phyloP scores from a whole-genome alignment of 2,329 filamentous ascomycete genomes.

The Penicillium expansum region DNA sequence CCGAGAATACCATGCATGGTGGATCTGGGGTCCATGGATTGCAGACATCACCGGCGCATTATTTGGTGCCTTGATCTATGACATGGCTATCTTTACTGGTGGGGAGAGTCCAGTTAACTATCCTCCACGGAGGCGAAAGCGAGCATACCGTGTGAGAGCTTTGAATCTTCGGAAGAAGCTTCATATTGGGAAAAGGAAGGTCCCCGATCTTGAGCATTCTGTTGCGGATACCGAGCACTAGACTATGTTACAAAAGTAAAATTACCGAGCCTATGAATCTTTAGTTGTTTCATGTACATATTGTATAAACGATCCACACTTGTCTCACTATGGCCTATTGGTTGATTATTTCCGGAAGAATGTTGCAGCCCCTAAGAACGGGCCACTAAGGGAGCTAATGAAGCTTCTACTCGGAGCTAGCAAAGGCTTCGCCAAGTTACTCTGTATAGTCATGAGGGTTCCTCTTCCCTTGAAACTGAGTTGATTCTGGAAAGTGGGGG shows the following conservation, averaged over 20 bases:
- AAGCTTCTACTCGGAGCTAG: not conserved
- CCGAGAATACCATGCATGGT: conserved; percentile 30
- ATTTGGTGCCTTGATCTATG: conserved; percentile 35
- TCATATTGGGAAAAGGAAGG: conserved; percentile 12
- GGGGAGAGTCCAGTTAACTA: conserved; percentile 43
- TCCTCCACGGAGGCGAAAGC: conserved; percentile 40
- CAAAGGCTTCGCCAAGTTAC: not conserved
- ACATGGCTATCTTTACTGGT: conserved; percentile 40
- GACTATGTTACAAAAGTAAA: not conserved
- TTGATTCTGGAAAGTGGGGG: not conserved
- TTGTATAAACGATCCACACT: not conserved
- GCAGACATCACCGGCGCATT: conserved; percentile 35
- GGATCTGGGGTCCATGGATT: conserved; percentile 38
- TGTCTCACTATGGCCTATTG: too few relatives aligned
- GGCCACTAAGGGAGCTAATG: not conserved
- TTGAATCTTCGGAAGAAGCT: conserved; percentile 21
- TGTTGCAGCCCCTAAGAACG: too few relatives aligned
- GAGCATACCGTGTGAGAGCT: conserved; percentile 34
- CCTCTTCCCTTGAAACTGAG: not conserved
- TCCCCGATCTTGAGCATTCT: conserved; percentile 22
- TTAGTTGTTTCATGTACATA: not conserved
- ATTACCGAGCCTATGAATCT: not conserved
- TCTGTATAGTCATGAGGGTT: not conserved
- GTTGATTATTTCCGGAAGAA: too few relatives aligned
- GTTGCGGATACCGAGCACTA: not conserved